These are phyloP conservation scores for Carallia pectinifolia DNA, from an alignment of 345 rosid species.

Conservation along the genomic window DNA sequence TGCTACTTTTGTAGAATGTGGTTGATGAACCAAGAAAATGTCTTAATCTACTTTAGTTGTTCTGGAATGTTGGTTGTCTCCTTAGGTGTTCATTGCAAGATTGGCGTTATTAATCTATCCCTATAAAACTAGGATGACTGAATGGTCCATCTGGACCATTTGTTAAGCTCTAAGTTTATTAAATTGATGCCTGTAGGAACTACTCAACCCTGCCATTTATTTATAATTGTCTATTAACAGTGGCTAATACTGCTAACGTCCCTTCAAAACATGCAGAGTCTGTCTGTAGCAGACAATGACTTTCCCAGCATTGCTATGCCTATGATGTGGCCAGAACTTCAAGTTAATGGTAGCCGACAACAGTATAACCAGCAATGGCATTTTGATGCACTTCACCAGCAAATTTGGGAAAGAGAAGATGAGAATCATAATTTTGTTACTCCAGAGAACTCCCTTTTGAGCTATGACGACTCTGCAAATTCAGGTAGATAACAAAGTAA, in stretches of 20 bases:
- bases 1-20: neutral
- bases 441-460: slow-evolving; percentile 57
- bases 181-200: no score
- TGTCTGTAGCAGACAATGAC: slow-evolving; percentile 58
- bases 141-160: no score
- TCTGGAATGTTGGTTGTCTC: neutral
- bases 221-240: neutral
- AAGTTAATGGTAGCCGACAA: slow-evolving; percentile 53
- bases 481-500: slow-evolving; percentile 42
- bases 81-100: no score
- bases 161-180: no score
- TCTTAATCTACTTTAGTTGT: neutral
- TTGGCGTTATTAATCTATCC: no score
- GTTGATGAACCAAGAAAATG: neutral
- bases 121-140: no score
- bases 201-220: no score
- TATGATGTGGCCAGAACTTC: slow-evolving; percentile 62
- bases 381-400: slow-evolving; percentile 53
- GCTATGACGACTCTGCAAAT: slow-evolving; percentile 62
- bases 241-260: neutral
- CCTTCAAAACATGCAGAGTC: slow-evolving; percentile 43
- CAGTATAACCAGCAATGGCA: slow-evolving; percentile 70
- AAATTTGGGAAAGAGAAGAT: slow-evolving; percentile 70
- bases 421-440: slow-evolving; percentile 44
- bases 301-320: slow-evolving; percentile 58